Evolutionary conservation across 129 eudicot species (phyloP).

Genomic region (Solidago caesia): DNA sequence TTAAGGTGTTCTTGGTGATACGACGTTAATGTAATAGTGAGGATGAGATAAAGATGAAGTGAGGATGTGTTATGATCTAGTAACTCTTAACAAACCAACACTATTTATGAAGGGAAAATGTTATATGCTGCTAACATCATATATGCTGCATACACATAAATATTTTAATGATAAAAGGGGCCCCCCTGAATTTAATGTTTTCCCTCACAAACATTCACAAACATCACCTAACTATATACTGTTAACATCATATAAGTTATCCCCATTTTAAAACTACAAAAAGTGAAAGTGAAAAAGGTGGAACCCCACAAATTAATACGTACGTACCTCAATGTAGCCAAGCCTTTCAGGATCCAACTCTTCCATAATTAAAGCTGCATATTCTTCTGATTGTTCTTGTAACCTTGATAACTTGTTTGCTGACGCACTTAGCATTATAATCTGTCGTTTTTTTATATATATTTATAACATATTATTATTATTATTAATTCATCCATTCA

Average conservation of each 20-base stretch:
- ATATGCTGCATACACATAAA: too few species aligned
- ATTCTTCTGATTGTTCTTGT: constrained; percentile 94
- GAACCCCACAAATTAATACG: constrained; percentile 16
- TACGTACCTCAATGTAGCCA: constrained; percentile 85
- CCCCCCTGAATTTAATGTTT: too few species aligned
- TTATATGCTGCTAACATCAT: too few species aligned
- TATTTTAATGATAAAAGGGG: too few species aligned
- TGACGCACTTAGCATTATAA: constrained; percentile 92
- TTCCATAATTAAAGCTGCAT: constrained; percentile 98
- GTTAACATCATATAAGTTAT: too few species aligned
- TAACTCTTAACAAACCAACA: too few species aligned
- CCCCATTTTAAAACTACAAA: not conserved
- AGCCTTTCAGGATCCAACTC: constrained; percentile 95
- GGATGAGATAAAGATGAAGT: not conserved
- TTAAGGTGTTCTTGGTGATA: too few species aligned
- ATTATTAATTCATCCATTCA: not conserved
- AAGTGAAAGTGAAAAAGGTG: constrained; percentile 6
- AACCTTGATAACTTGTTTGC: constrained; percentile 93
- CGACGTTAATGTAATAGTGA: too few species aligned
- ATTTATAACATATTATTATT: not conserved
- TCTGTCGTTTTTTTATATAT: constrained; percentile 38
- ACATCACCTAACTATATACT: too few species aligned
- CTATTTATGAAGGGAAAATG: too few species aligned
- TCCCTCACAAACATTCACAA: too few species aligned
- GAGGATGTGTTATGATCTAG: too few species aligned